A percentile compares a stretch with the other conserved stretches of the same genome.
These are phyloP conservation scores for Arabidopsis suecica DNA, from an alignment of 345 rosid species.

Conservation along the genomic window DNA sequence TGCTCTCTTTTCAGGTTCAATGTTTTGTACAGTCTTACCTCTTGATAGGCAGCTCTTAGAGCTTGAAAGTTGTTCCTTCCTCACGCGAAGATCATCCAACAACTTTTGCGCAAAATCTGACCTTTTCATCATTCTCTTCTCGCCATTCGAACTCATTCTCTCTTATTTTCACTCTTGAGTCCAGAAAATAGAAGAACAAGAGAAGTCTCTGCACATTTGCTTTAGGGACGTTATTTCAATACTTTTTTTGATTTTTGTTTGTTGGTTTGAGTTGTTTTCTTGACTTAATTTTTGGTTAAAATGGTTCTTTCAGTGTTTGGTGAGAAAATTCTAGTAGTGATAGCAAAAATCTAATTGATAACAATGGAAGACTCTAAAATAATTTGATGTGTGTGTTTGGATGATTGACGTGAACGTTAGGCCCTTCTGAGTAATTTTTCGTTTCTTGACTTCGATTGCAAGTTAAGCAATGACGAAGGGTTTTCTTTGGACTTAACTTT, in stretches of 20 bases:
- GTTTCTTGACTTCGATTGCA: slow-evolving; percentile 67
- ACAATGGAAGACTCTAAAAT: slow-evolving; percentile 32
- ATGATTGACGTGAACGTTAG: slow-evolving; percentile 73
- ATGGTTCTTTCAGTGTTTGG: slow-evolving; percentile 80
- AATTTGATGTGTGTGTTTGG: slow-evolving; percentile 40
- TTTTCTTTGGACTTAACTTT: slow-evolving; percentile 49
- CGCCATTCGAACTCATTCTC: slow-evolving; percentile 37
- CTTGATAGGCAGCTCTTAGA: slow-evolving; percentile 49
- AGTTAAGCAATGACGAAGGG: slow-evolving; percentile 66
- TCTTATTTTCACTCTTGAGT: slow-evolving; percentile 7
- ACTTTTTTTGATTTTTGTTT: neutral
- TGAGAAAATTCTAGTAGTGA: slow-evolving; percentile 45
- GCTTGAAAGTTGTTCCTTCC: slow-evolving; percentile 74
- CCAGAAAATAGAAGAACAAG: slow-evolving; percentile 19
- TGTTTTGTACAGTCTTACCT: slow-evolving; percentile 50
- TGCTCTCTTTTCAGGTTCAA: neutral
- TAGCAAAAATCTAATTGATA: slow-evolving; percentile 43
- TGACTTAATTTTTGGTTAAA: slow-evolving; percentile 59
- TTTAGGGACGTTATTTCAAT: slow-evolving; percentile 29
- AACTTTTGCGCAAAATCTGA: slow-evolving; percentile 93
- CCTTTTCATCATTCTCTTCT: slow-evolving; percentile 68
- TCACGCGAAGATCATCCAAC: slow-evolving; percentile 79
- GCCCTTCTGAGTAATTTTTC: slow-evolving; percentile 43
- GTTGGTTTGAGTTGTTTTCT: slow-evolving; percentile 38
- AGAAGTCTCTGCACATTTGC: slow-evolving; percentile 21